Conservation (phyloP, 129 eudicot species). For the Artemisia argyi region DNA sequence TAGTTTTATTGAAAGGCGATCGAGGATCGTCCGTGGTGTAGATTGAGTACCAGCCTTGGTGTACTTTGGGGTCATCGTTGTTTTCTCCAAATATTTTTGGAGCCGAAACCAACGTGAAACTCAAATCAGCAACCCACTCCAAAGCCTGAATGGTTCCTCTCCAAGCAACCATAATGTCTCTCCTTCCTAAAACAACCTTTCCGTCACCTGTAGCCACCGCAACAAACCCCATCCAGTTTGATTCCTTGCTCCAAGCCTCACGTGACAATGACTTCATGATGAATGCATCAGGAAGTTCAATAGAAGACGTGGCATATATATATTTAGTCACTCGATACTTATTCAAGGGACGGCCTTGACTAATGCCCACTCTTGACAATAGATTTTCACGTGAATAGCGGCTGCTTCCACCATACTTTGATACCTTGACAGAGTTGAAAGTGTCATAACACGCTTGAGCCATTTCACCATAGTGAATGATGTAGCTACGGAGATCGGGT, state of each 20-base stretch:
- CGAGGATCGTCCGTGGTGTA: slow-evolving; percentile 68
- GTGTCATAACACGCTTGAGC: slow-evolving; percentile 75
- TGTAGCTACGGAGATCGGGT: slow-evolving; percentile 67
- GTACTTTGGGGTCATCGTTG: slow-evolving; percentile 49
- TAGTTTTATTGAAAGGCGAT: slow-evolving; percentile 64
- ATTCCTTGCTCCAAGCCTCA: slow-evolving; percentile 91
- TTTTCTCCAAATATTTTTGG: slow-evolving; percentile 47
- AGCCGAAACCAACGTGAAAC: slow-evolving; percentile 51
- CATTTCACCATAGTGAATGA: slow-evolving; percentile 79
- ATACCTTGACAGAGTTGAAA: slow-evolving; percentile 57
- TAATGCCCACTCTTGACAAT: slow-evolving; percentile 49
- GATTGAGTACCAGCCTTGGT: slow-evolving; percentile 77
- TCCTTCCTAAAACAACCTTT: slow-evolving; percentile 65
- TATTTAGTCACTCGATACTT: slow-evolving; percentile 60
- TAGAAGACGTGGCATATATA: slow-evolving; percentile 64
- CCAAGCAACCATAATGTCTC: slow-evolving; percentile 87
- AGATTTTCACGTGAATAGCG: slow-evolving; percentile 45
- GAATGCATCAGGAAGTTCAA: slow-evolving; percentile 55
- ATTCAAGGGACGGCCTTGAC: slow-evolving; percentile 52
- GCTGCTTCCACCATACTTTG: slow-evolving; percentile 68
- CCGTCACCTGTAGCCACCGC: slow-evolving; percentile 90
- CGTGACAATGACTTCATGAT: slow-evolving; percentile 61
- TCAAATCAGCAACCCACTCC: slow-evolving; percentile 83
- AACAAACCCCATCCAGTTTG: slow-evolving; percentile 87
- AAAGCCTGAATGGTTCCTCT: slow-evolving; percentile 67